A percentile compares a stretch with the other conserved stretches of the same genome.
Conservation (phyloP, 805 yeast species). For the Candida arabinofermentans region DNA sequence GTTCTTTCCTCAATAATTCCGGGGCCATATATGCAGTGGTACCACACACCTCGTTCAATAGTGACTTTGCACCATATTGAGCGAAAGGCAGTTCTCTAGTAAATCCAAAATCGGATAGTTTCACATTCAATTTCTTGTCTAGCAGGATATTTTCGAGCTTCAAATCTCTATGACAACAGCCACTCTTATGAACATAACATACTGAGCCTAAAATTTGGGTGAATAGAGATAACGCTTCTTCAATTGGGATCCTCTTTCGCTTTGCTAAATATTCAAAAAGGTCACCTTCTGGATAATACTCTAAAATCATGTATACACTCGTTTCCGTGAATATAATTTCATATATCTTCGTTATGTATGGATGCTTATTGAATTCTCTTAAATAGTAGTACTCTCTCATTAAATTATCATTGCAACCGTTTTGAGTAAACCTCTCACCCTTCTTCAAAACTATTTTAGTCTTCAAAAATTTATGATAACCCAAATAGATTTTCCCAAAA, state of each 20-base stretch:
- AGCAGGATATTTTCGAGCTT: constrained; percentile 73
- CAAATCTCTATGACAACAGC: constrained; percentile 81
- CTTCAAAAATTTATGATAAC: constrained; percentile 69
- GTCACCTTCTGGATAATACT: constrained; percentile 83
- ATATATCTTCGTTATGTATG: constrained; percentile 77
- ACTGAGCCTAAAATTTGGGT: constrained; percentile 64
- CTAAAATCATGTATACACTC: constrained; percentile 81
- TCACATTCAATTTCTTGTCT: constrained; percentile 56
- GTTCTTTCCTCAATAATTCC: constrained; percentile 64
- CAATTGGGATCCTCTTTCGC: constrained; percentile 45
- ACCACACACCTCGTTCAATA: constrained; percentile 85
- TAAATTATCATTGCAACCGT: constrained; percentile 69
- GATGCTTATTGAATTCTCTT: constrained; percentile 69
- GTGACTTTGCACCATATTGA: constrained; percentile 23
- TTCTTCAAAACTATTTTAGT: constrained; percentile 82
- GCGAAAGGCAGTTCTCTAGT: constrained; percentile 61
- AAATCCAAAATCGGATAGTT: constrained; percentile 91
- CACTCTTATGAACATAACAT: constrained; percentile 69
- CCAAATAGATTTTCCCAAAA: constrained; percentile 88
- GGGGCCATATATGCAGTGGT: constrained; percentile 98
- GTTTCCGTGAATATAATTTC: constrained; percentile 82
- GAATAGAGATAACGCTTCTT: constrained; percentile 51
- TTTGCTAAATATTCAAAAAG: constrained; percentile 62
- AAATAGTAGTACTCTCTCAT: constrained; percentile 90
- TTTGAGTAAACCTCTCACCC: constrained; percentile 41